Evolutionary conservation across 2,329 filamentous ascomycete species (phyloP).

Genomic region (Chaetomium strumarium): DNA sequence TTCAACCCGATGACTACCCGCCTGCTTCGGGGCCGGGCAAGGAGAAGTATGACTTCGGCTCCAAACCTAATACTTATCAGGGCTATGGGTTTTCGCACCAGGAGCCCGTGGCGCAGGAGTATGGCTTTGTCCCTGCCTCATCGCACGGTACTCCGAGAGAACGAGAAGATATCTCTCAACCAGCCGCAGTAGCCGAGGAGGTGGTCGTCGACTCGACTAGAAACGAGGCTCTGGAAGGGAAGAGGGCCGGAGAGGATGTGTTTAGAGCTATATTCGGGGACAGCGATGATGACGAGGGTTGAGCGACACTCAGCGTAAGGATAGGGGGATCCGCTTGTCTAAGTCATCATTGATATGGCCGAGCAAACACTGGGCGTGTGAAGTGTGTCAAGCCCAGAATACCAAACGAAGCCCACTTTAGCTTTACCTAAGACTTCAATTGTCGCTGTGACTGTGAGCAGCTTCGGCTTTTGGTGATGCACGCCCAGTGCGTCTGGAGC

Average conservation of each 20-base stretch:
- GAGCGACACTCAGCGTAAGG: not conserved
- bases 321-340: too few species aligned
- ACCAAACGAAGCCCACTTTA: too few species aligned
- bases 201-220: conserved; percentile 60
- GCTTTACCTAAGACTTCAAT: too few species aligned
- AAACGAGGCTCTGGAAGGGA: conserved; percentile 72
- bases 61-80: conserved; percentile 20
- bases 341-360: too few species aligned
- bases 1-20: conserved; percentile 47
- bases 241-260: conserved; percentile 70
- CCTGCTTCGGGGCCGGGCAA: conserved; percentile 17
- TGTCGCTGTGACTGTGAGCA: too few species aligned
- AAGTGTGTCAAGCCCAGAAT: too few species aligned
- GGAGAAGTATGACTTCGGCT: conserved; percentile 12
- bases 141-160: conserved; percentile 1
- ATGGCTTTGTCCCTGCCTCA: conserved; percentile 3
- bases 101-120: conserved; percentile 13
- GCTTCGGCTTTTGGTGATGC: too few species aligned
- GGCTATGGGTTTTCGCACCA: conserved; percentile 15
- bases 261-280: conserved; percentile 93
- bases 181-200: conserved; percentile 11
- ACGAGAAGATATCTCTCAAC: conserved; percentile 10
- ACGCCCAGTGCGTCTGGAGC: too few species aligned
- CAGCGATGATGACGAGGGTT: conserved; percentile 63
- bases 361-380: too few species aligned